Base-by-base conservation (phyloP, 306 rosid species). In the Vicia sativa region DNA sequence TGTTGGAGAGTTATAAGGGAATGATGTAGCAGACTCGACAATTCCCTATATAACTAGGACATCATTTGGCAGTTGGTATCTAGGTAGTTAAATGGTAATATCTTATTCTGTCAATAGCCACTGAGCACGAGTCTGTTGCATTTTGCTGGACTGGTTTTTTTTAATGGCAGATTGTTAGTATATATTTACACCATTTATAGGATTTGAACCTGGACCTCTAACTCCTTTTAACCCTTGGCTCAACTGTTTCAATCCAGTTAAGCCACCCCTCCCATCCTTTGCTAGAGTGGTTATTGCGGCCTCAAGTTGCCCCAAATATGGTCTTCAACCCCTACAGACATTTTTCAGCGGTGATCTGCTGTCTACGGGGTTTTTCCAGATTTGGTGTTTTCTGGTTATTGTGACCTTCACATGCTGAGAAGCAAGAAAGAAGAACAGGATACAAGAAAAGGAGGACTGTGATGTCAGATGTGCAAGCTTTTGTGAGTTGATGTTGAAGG, bases 1-100 rank as follows among this genome's bases (percentile, higher is more conserved):
- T 58, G 34, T 71, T 59, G 29, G 16, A 9, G 35, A 46, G 46
- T 46, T 59, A 31, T 13, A 46, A 45, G 50, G 49, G 21, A 45
- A n/a, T n/a, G n/a, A n/a, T 34, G 49, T 19, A 34, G 60, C 11
- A 16, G 48, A 37, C 28, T n/a, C n/a, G n/a, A n/a, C n/a, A n/a
- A n/a, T n/a, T n/a, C n/a, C 10, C 11, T 3, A 9, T 3, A 16
- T 50, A 19, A 7, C 7, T 50, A 26, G 7, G 1, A 5, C 29
- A 12, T 19, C 28, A 1, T 12, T 18, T 3, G 56, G 13, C 56
- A 49, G 9, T 49, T 49, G 2, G 21, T 2, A 6, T 23, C 42
- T 48, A 72, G 53, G 52, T 9, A 48, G 21, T 37, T 35, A 19
- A 35, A 48, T 60, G 62, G 11, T 35, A 23, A 48, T 71, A 4